Evolutionary conservation across 73 alveolate species (phyloP), one percentile per base, ranked within the genome.

Genomic region (Symbiodinium pilosum): DNA sequence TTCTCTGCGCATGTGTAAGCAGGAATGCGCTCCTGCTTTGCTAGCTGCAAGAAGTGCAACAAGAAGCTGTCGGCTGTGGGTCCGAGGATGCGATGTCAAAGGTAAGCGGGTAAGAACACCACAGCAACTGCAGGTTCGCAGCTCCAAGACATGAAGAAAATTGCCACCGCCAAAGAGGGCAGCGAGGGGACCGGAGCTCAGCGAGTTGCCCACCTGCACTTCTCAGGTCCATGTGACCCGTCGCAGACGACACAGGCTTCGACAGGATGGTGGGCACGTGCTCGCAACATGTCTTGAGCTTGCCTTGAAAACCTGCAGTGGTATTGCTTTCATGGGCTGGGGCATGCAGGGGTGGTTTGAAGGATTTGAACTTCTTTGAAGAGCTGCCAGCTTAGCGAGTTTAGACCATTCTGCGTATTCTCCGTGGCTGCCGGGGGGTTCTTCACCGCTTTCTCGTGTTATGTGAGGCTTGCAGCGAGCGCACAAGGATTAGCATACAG

Each of bases 331-430:
- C n/a, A n/a, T n/a, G n/a, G 73, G 21, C 34, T 47, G 59, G 59
- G 6, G 36, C 32, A n/a, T n/a, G n/a, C 81, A 64, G 81, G 38
- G 24, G 39, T 38, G 24, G 24, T 38, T 28, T 64, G 81, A 64
- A 64, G 38, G 81, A 64, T 38, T 64, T 64, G 81, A 64, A 64
- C 81, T 64, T 64, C 81, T 64, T 64, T 38, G 81, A 64, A 64
- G 30, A 64, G 81, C 81, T 38, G 38, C 81, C 39, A 9, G 38
- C 81, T 4, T n/a, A n/a, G n/a, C n/a, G n/a, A n/a, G n/a, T n/a
- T n/a, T n/a, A n/a, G n/a, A n/a, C n/a, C n/a, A n/a, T n/a, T n/a
- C n/a, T n/a, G n/a, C n/a, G n/a, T n/a, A n/a, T n/a, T n/a, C n/a
- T n/a, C n/a, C n/a, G n/a, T n/a, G n/a, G n/a, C n/a, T n/a, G n/a